These are phyloP conservation scores for Cenococcum geophilum DNA, from an alignment of 495 filamentous ascomycete genomes.

Conservation along the genomic window DNA sequence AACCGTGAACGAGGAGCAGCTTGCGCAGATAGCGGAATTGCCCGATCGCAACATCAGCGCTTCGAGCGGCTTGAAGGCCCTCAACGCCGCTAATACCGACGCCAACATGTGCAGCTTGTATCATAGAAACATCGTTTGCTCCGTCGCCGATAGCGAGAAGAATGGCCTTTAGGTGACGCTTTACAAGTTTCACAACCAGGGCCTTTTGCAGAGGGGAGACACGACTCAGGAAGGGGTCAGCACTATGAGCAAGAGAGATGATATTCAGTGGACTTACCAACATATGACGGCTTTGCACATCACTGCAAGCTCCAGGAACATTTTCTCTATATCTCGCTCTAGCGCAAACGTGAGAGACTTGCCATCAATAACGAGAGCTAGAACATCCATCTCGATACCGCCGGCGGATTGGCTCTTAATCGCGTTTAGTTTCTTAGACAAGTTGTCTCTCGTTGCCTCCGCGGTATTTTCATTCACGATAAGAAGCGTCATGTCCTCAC, in stretches of 20 bases:
- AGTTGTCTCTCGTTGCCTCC: constrained; percentile 68
- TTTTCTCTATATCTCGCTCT: constrained; percentile 87
- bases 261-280: constrained; percentile 51
- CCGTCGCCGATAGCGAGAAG: constrained; percentile 95
- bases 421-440: constrained; percentile 88
- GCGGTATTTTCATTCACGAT: constrained; percentile 89
- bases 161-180: constrained; percentile 86
- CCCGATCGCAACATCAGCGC: constrained; percentile 90
- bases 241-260: constrained; percentile 4
- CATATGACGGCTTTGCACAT: constrained; percentile 98
- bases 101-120: constrained; percentile 96
- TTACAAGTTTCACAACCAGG: constrained; percentile 96
- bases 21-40: constrained; percentile 97
- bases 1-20: constrained; percentile 88
- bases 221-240: constrained; percentile 49
- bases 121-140: constrained; percentile 99
- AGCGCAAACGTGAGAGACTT: constrained; percentile 90
- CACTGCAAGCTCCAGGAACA: constrained; percentile 88
- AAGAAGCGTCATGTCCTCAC: constrained; percentile 96
- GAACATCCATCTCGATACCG: constrained; percentile 71
- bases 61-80: constrained; percentile 96
- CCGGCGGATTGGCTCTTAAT: constrained; percentile 68
- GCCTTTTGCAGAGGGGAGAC: constrained; percentile 99
- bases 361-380: constrained; percentile 96
- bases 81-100: constrained; percentile 97